Evolutionary conservation across 495 filamentous ascomycete genomes (phyloP), one percentile per base, ranked within the genome.

Genomic region (Penicillium antarcticum): DNA sequence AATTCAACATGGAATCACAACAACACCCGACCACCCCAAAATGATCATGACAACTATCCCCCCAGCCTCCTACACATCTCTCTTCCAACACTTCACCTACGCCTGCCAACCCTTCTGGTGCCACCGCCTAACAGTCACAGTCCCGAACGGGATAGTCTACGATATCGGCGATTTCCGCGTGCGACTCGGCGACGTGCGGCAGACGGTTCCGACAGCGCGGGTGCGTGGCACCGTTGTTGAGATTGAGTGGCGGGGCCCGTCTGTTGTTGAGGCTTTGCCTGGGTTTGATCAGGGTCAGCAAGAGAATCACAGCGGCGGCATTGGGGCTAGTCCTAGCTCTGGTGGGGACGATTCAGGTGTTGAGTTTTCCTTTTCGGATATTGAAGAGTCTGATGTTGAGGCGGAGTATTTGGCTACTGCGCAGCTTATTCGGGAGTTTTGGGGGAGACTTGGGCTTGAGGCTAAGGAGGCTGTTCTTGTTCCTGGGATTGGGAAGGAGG

Each of bases 61-160:
- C 1, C 58, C 61, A 7, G 26, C 63, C 1, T 68, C 74, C 1
- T 64, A 58, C 23, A 43, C 42, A 2, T 65, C 67, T 3, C 59
- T 77, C 3, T 77, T 72, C 45, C 67, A 72, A 13, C 74, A 77
- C 51, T 73, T 77, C 44, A 62, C 62, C 19, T 73, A 72, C 51
- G 69, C 70, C 10, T 74, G 71, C 33, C 72, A 77, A 41, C 74
- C 74, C 0, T 67, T 76, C 52, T 78, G 74, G 74, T 64, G 59
- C 29, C 70, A 72, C 42, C 68, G 73, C 9, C 61, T 75, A 38
- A 75, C 73, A 0, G 56, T 75, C 19, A 45, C 62, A 0, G 72
- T 78, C n/a, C 64, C 60, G n/a, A 61, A 56, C 10, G 71, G 72
- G 9, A 51, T 68, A 4, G 67, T 72, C 47, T 78, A 74, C 29